phyloP scores from a whole-genome alignment of 371 early-diverging fungal genomes.

The Syncephalastrum monosporum region DNA sequence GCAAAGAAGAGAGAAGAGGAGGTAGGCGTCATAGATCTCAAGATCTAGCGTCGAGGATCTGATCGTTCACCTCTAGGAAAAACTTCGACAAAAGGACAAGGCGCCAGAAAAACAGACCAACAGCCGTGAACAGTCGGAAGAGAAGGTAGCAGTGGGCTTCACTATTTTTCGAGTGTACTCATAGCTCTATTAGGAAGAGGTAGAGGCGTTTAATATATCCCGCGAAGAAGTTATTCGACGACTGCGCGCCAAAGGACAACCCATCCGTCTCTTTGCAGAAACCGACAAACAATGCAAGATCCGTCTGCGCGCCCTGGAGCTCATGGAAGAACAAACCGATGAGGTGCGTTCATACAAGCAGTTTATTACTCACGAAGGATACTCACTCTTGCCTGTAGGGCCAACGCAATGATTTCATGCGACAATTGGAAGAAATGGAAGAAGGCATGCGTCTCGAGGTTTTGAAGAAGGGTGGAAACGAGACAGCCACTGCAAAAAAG shows the following conservation, averaged over 20 bases:
- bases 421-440: conserved; percentile 83
- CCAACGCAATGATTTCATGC: conserved; percentile 90
- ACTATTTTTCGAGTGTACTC: neutral
- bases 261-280: conserved; percentile 94
- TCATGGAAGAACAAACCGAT: conserved; percentile 80
- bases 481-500: conserved; percentile 37
- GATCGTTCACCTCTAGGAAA: conserved; percentile 16
- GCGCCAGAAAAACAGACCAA: conserved; percentile 19
- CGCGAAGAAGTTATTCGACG: conserved; percentile 82
- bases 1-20: conserved; percentile 31
- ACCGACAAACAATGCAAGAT: conserved; percentile 77
- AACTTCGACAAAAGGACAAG: conserved; percentile 24
- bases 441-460: conserved; percentile 77
- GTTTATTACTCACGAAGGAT: neutral
- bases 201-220: conserved; percentile 61
- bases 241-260: conserved; percentile 85
- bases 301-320: conserved; percentile 82
- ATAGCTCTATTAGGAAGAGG: conserved; percentile 1
- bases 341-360: conserved; percentile 7
- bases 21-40: conserved; percentile 4
- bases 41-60: neutral
- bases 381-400: conserved; percentile 46
- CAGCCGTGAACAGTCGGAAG: conserved; percentile 16
- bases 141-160: neutral
- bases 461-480: conserved; percentile 55